A percentile compares a stretch with the other conserved stretches of the same genome.
Evolutionary conservation across 2,329 filamentous ascomycete species (phyloP).

Genomic region (Neopestalotiopsis rosae): DNA sequence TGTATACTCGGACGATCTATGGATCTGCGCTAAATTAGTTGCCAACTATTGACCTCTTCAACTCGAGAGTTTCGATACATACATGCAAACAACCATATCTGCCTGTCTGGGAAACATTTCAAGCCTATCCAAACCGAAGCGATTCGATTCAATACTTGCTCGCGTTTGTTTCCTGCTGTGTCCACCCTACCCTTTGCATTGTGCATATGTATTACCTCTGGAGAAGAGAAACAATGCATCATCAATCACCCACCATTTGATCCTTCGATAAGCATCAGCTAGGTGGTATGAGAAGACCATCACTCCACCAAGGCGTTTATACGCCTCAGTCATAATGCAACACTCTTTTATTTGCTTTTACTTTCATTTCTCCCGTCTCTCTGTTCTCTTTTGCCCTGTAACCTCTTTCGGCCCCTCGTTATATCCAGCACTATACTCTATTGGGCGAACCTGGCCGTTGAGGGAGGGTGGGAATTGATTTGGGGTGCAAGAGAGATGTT

Average conservation of each 20-base stretch:
- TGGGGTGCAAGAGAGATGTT: neutral
- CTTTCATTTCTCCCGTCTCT: neutral
- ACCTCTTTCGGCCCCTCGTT: neutral
- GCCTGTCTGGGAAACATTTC: too few relatives aligned
- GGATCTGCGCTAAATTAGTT: neutral
- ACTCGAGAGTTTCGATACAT: too few relatives aligned
- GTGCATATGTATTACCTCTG: too few relatives aligned
- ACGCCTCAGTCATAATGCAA: neutral
- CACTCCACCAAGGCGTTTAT: neutral
- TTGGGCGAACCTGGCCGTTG: slow-evolving; percentile 2
- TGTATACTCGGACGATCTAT: neutral
- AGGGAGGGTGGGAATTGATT: neutral
- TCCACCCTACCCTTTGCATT: too few relatives aligned
- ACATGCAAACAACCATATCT: too few relatives aligned
- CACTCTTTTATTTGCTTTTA: neutral
- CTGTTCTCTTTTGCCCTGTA: neutral
- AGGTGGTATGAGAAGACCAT: too few relatives aligned
- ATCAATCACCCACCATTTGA: too few relatives aligned
- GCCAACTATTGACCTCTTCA: neutral
- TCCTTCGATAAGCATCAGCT: too few relatives aligned
- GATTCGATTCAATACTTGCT: too few relatives aligned
- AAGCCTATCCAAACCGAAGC: too few relatives aligned
- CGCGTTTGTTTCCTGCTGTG: too few relatives aligned
- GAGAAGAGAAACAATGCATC: too few relatives aligned
- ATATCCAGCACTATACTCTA: slow-evolving; percentile 3